Evolutionary conservation across 257 asterid species (phyloP).

Genomic region (Scutellaria minor): DNA sequence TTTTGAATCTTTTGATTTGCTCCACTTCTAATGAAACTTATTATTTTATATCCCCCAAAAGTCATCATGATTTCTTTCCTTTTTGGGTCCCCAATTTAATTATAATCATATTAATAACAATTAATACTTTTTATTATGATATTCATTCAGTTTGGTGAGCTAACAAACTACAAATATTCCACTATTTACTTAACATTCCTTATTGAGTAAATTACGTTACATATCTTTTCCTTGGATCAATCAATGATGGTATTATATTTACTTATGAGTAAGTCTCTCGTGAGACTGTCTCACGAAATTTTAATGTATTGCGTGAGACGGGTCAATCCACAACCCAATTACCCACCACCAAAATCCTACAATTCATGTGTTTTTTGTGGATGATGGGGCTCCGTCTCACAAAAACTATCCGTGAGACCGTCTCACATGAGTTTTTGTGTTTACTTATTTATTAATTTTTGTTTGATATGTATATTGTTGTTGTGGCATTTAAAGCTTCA

Average conservation of each 20-base stretch:
- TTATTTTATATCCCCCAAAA: slow-evolving; percentile 22
- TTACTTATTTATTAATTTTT: neutral
- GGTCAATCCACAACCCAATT: too few species aligned
- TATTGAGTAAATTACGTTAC: slow-evolving; percentile 13
- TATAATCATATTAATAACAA: slow-evolving; percentile 2
- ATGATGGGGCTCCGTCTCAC: too few species aligned
- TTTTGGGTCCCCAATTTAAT: slow-evolving; percentile 27
- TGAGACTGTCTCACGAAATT: too few species aligned
- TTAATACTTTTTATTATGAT: slow-evolving; percentile 15
- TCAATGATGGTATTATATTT: neutral
- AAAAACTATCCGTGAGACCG: too few species aligned
- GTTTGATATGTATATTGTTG: slow-evolving; percentile 2
- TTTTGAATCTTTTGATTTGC: slow-evolving; percentile 22
- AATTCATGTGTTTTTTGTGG: too few species aligned
- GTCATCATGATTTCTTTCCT: slow-evolving; percentile 34
- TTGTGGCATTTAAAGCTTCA: slow-evolving; percentile 29
- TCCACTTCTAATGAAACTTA: slow-evolving; percentile 5
- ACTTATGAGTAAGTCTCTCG: too few species aligned
- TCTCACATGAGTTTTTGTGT: too few species aligned
- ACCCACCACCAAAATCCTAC: too few species aligned
- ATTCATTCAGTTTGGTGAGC: slow-evolving; percentile 38
- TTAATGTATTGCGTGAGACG: too few species aligned
- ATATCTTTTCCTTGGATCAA: slow-evolving; percentile 31
- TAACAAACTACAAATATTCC: slow-evolving; percentile 34
- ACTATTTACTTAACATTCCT: slow-evolving; percentile 32